Base-by-base conservation (phyloP, 768 basidiomycete genomes). In the Auricularia heimuer region DNA sequence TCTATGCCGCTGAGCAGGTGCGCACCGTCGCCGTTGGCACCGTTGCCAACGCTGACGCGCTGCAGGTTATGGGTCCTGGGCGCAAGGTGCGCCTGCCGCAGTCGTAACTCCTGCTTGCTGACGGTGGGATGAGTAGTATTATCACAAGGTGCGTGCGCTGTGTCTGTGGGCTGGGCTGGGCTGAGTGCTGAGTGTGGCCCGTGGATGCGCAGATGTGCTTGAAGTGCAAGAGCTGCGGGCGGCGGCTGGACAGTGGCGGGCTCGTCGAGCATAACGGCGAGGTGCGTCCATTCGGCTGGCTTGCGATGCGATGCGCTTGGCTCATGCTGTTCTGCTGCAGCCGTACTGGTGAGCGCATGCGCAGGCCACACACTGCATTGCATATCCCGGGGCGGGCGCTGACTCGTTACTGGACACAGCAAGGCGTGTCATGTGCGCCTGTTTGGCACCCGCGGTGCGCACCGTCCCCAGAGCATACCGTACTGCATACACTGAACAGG, bases 1-100 rank as follows among this genome's bases (percentile, higher is more conserved):
- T 94, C 37, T 95, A 95, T 75, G 89, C 88, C 66, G 92, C 92
- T 62, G 92, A 95, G 74, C 91, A 94, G 83, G 90, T 87, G 66
- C 68, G 80, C 73, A 1, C 14, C 4, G 29, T 39, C 35, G 14
- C 54, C 63, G 62, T 42, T 8, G 16, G 42, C 21, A 11, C 14
- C 68, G 44, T 14, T 63, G 39, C 54, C 21, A 21, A 36, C 61
- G 44, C 51, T 62, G 61, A 64, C 61, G 35, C 47, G 14, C 29
- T 29, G 47, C 69, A 92, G 89, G 84, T 83, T 36, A 85, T 94
- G 80, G 93, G 93, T 21, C 93, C 93, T 63, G 93, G 89, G 29
- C 83, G 93, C 73, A 93, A 89, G 84, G 93, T 92, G 71, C 70
- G 83, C 68, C 51, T 67, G 16, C 47, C 16, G 18, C 6, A 16